Evolutionary conservation across 768 basidiomycete species (phyloP), one percentile per base, ranked within the genome.

Genomic region (Podaxis sp.): DNA sequence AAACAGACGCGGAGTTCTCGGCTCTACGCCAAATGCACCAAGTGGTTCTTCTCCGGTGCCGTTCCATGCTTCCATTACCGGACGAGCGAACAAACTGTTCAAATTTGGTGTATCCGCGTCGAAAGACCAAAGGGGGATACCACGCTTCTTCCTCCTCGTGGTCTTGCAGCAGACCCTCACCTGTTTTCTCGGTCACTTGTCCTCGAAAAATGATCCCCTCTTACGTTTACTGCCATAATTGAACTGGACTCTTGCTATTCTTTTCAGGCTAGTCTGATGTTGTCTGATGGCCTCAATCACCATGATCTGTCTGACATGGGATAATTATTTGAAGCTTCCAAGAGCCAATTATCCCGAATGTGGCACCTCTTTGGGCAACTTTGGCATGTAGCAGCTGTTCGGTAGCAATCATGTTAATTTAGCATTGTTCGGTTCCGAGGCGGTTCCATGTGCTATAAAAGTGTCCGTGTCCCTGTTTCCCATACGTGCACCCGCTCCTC

Each of bases 141-240:
- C 37, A 13, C 48, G 16, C 36, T 11, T 13, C 57, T 50, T 58
- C 57, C 37, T 4, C n/a, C 25, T n/a, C 23, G 21, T 16, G 50
- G 21, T 7, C 11, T 27, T 25, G 57, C 36, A 25, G 37, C 57
- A 48, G 38, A 50, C 27, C 23, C 36, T 58, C 36, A 14, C 23
- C 35, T 16, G 18, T 47, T 21, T 18, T 37, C 36, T 50, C 23
- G 48, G 25, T 50, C 57, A 58, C 23, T 38, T 28, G 14, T 23
- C 13, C 47, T 10, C 35, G 36, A 32, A 35, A 21, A 44, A 57
- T 50, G 35, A 9, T 47, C 37, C 13, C 37, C 57, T 38, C 47
- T 50, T 18, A 23, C 57, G 35, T 50, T 57, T 18, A 11, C 46
- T n/a, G 36, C 57, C 50, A 57, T 57, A 57, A 35, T 32, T 58